phyloP scores from a whole-genome alignment of 225 moss, liverwort and hornwort genomes.

The Lunularia cruciata region DNA sequence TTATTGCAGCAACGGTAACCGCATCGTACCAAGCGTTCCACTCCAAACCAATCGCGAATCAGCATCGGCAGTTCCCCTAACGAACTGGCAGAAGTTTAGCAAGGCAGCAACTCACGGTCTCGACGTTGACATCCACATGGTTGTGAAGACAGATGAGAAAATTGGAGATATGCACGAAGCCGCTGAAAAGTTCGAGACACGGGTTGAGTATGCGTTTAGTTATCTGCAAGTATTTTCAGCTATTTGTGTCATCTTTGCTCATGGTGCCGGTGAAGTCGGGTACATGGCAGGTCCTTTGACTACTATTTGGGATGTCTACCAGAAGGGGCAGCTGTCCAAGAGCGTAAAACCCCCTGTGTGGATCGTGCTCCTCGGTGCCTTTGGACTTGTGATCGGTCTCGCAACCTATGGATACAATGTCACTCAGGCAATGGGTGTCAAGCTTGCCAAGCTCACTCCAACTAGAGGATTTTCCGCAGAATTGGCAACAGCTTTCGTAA shows the following conservation, averaged over 20 bases:
- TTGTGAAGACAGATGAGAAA: constrained; percentile 55
- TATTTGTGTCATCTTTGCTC: constrained; percentile 64
- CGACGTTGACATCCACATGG: constrained; percentile 59
- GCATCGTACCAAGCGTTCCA: constrained; percentile 12
- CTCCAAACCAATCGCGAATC: neutral
- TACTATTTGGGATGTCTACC: constrained; percentile 65
- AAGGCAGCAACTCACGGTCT: constrained; percentile 66
- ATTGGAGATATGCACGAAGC: constrained; percentile 52
- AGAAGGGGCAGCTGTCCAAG: constrained; percentile 44
- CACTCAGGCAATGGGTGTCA: constrained; percentile 66
- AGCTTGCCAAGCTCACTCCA: constrained; percentile 61
- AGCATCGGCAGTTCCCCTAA: too few relatives aligned
- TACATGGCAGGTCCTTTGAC: constrained; percentile 75
- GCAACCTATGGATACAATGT: constrained; percentile 70
- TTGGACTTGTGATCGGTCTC: constrained; percentile 50
- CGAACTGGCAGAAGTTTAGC: constrained; percentile 45
- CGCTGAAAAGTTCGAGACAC: constrained; percentile 56
- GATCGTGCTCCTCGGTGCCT: constrained; percentile 57
- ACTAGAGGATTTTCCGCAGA: constrained; percentile 71
- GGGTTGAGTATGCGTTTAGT: constrained; percentile 63
- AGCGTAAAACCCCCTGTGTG: constrained; percentile 50
- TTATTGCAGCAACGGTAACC: constrained; percentile 7
- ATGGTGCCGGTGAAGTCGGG: constrained; percentile 59
- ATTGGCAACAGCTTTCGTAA: constrained; percentile 60
- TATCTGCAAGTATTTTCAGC: constrained; percentile 66